Conservation (phyloP, 345 rosid genomes). For the Carallia pectinifolia region DNA sequence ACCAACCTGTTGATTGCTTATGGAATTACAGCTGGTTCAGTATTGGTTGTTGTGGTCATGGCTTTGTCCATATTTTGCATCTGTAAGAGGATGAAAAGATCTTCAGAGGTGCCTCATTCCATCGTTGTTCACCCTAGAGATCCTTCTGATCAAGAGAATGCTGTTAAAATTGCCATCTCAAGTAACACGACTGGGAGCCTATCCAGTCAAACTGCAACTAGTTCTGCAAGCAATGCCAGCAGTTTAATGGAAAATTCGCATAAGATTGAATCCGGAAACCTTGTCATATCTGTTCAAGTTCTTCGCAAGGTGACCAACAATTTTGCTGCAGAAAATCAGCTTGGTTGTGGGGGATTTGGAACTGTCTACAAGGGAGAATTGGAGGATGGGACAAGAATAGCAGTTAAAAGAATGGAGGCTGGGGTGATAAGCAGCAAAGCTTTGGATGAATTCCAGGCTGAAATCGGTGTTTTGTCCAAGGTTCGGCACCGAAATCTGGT, state of each 20-base stretch:
- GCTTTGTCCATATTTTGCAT: slow-evolving; percentile 22
- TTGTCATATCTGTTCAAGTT: slow-evolving; percentile 45
- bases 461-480: slow-evolving; percentile 46
- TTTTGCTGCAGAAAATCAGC: slow-evolving; percentile 41
- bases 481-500: slow-evolving; percentile 52
- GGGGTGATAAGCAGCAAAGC: slow-evolving; percentile 36
- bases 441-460: slow-evolving; percentile 45
- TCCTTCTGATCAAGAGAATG: slow-evolving; percentile 29
- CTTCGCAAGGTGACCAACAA: slow-evolving; percentile 46
- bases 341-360: slow-evolving; percentile 56
- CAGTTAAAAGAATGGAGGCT: slow-evolving; percentile 56
- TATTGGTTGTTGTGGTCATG: slow-evolving; percentile 19
- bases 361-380: slow-evolving; percentile 53
- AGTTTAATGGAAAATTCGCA: slow-evolving; percentile 33
- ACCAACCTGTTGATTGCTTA: slow-evolving; percentile 12
- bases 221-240: slow-evolving; percentile 37
- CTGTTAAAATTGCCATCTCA: slow-evolving; percentile 30
- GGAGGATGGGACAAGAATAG: slow-evolving; percentile 52
- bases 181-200: slow-evolving; percentile 26
- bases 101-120: slow-evolving; percentile 20
- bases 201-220: slow-evolving; percentile 28
- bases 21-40: slow-evolving; percentile 19
- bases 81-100: slow-evolving; percentile 29
- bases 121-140: slow-evolving; percentile 43
- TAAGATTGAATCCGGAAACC: slow-evolving; percentile 33